Base-by-base conservation (phyloP, 345 rosid genomes). In the Gossypium mustelinum region DNA sequence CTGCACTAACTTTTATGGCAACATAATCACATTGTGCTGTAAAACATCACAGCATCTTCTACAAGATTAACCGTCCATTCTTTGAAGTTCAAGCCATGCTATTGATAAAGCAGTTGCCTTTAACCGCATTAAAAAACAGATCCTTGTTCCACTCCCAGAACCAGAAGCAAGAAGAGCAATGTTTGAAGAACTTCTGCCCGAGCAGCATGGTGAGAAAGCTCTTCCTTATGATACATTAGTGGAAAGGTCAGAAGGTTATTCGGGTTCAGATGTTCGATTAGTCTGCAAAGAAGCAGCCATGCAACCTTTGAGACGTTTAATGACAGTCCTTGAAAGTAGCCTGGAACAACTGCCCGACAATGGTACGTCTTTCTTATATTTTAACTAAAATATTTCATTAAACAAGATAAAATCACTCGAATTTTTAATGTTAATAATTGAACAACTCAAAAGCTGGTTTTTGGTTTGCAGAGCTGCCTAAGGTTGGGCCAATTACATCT, bases 101-200 rank as follows among this genome's bases (percentile, higher is more conserved):
- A 45, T 58, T 22, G 52, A 29, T 16, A 11, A 74, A 68, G 43
- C 8, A 3, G 74, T 77, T 20, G 61, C 47, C 84, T 73, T 86
- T 86, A 65, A 92, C 82, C 79, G 61, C 47, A 45, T 79, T 77
- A 62, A 76, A 66, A 66, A 70, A 75, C 41, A 92, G 99, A 95
- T 95, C 69, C 98, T 95, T 66, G 98, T 95, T 29, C 99, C 97
- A 65, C 92, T 95, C 76, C 99, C 98, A 9, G 98, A 93, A 71
- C 89, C 93, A 55, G 96, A 91, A 83, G 99, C 98, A 75, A 90
- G 99, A 87, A 86, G 85, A 80, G 92, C 96, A 60, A 95, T 95
- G 94, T 93, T 91, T 25, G 88, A 88, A 88, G 90, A 86, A 82
- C 97, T 95, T 50, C 78, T 95, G 70, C 94, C 91, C 1, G 68